Base-by-base conservation (phyloP, 2,329 filamentous ascomycete species). In the Fusarium nodosum region DNA sequence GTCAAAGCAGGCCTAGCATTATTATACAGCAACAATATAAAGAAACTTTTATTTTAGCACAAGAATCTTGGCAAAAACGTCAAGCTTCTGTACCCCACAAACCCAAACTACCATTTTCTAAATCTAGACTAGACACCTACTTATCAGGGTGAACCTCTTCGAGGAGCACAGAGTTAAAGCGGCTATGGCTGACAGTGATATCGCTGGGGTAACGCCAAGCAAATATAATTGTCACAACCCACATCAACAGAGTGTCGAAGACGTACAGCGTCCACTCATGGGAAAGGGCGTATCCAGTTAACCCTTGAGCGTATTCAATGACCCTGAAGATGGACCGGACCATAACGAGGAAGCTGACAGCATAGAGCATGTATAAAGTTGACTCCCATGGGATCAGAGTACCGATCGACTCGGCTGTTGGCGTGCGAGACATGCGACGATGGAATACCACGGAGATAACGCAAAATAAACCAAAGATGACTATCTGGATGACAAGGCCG, bases 391-490 rank as follows among this genome's bases (percentile, higher is more conserved):
- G 82, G 3, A 67, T 57, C 3, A 47, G 22, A 7, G 56, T 24
- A 1, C 55, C 52, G 18, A 55, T 50, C 0, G 61, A 62, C 15
- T 11, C 42, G 9, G n/a, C 28, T 18, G 55, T 51, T 10, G 55
- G 60, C 1, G 48, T n/a, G n/a, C 12, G 28, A n/a, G 47, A 24
- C 34, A 74, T 65, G 7, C 73, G 64, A 4, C 56, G 57, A 60
- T 87, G 82, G 69, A 86, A 87, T 0, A 83, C 65, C 3, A 79
- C 63, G 0, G 84, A 79, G 0, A 82, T 78, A 0, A 82, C 50
- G 15, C 86, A 75, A 66, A 89, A 89, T 46, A 86, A 74, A 3
- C 79, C 78, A 48, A 89, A 87, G 55, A 85, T 81, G 15, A 85
- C 36, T 6, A 89, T 79, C 66, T 89, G 87, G 3, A 88, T 71